These are phyloP conservation scores for Neonectria faginata DNA, from an alignment of 2,329 filamentous ascomycete species.

Conservation along the genomic window DNA sequence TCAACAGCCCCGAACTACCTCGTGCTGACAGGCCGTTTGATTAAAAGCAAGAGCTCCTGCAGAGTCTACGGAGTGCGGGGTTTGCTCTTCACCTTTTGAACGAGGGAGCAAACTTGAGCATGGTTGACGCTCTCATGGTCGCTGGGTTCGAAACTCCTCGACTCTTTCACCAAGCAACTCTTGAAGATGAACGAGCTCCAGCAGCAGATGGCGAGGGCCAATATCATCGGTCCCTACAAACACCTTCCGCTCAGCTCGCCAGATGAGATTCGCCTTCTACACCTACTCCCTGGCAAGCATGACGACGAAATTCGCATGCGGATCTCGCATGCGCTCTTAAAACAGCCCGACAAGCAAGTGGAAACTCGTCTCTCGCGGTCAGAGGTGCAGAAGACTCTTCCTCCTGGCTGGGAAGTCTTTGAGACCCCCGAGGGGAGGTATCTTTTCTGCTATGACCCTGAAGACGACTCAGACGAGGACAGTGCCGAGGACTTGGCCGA, in stretches of 20 bases:
- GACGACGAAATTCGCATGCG: constrained; percentile 4
- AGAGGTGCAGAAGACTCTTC: constrained; percentile 9
- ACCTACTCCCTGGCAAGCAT: not conserved
- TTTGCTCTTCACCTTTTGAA: not conserved
- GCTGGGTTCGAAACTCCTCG: too few species aligned
- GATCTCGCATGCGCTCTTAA: constrained; percentile 5
- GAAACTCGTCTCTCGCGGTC: constrained; percentile 3
- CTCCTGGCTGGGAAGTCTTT: constrained; percentile 8
- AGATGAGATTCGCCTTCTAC: constrained; percentile 6
- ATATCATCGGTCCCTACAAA: constrained; percentile 5
- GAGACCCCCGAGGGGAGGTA: constrained; percentile 10
- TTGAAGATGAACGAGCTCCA: not conserved
- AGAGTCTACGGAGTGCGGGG: not conserved
- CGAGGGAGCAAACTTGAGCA: not conserved
- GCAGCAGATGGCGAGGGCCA: not conserved
- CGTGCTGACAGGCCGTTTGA: not conserved
- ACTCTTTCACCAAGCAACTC: not conserved
- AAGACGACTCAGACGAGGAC: not conserved
- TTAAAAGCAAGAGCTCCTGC: not conserved
- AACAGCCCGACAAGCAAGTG: not conserved
- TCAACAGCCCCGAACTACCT: not conserved
- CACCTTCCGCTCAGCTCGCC: constrained; percentile 1
- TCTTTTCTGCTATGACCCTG: constrained; percentile 12
- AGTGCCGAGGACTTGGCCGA: not conserved
- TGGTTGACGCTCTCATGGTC: not conserved